These are phyloP conservation scores for Halophytophthora batemanensis DNA, from an alignment of 352 stramenopile species.

Conservation along the genomic window DNA sequence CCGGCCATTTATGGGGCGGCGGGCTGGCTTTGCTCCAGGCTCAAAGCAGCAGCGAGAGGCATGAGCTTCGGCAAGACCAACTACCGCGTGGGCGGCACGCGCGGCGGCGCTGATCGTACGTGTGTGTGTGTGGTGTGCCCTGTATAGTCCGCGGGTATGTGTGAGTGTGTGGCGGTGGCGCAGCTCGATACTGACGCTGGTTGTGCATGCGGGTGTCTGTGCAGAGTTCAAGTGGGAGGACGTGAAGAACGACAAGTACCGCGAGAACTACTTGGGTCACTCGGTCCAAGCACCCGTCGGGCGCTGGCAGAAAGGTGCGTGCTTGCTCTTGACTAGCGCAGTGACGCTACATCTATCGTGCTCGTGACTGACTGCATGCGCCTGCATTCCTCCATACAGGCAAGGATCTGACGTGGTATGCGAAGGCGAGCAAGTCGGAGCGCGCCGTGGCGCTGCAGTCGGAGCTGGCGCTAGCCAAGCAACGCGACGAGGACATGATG, in stretches of 20 bases:
- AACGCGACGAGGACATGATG: slow-evolving; percentile 88
- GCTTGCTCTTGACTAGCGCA: not conserved
- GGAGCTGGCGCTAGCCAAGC: slow-evolving; percentile 71
- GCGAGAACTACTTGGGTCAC: slow-evolving; percentile 90
- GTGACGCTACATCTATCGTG: not conserved
- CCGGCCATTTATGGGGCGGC: too few relatives aligned
- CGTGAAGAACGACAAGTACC: slow-evolving; percentile 92
- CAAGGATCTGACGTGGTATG: slow-evolving; percentile 90
- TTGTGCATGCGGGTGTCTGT: slow-evolving; percentile 1
- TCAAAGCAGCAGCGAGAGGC: not conserved
- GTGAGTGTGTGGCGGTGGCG: not conserved
- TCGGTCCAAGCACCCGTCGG: slow-evolving; percentile 86
- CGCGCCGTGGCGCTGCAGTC: slow-evolving; percentile 45
- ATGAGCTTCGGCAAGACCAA: slow-evolving; percentile 88
- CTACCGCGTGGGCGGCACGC: slow-evolving; percentile 84
- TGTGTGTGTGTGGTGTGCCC: not conserved
- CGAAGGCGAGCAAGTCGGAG: slow-evolving; percentile 65
- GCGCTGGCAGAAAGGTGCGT: slow-evolving; percentile 75
- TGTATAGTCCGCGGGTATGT: not conserved
- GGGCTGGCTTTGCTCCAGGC: not conserved
- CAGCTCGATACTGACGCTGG: not conserved
- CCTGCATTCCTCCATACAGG: slow-evolving; percentile 17
- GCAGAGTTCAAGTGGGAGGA: slow-evolving; percentile 93
- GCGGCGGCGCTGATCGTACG: slow-evolving; percentile 83
- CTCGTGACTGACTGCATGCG: not conserved